phyloP scores from a whole-genome alignment of 2,329 filamentous ascomycete genomes.

The Apiospora pterosperma region DNA sequence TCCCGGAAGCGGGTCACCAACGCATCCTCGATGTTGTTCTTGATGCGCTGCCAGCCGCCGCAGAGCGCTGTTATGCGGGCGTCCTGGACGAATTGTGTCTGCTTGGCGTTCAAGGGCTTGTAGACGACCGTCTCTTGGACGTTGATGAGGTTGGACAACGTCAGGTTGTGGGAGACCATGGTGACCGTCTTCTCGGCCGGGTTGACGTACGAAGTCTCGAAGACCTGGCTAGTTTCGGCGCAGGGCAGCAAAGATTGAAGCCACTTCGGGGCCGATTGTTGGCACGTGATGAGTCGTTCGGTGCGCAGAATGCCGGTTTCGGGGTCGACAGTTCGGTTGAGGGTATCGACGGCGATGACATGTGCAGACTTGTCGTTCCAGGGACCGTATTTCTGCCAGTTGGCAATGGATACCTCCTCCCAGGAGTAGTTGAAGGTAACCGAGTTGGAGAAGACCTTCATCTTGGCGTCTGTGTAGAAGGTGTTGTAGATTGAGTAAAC shows the following conservation, averaged over 20 bases:
- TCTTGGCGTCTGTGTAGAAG: conserved; percentile 34
- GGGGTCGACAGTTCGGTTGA: conserved; percentile 63
- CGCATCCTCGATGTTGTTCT: conserved; percentile 92
- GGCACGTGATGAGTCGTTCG: conserved; percentile 61
- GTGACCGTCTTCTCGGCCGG: conserved; percentile 80
- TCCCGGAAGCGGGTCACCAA: conserved; percentile 86
- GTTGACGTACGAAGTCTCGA: conserved; percentile 95
- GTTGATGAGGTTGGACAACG: conserved; percentile 83
- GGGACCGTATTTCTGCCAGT: conserved; percentile 98
- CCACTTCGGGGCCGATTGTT: conserved; percentile 70
- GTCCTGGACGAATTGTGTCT: conserved; percentile 83
- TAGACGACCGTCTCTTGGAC: conserved; percentile 94
- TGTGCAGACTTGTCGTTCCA: conserved; percentile 99
- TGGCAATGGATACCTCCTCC: conserved; percentile 95
- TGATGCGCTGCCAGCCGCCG: conserved; percentile 95
- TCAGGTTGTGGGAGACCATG: conserved; percentile 95
- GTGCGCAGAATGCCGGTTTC: conserved; percentile 58
- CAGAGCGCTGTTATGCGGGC: conserved; percentile 92
- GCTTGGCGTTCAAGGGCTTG: conserved; percentile 53
- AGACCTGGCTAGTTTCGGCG: conserved; percentile 80
- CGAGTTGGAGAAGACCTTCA: conserved; percentile 93
- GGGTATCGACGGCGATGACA: conserved; percentile 90
- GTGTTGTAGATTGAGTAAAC: not conserved
- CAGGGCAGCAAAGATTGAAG: conserved; percentile 76
- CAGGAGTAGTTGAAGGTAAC: conserved; percentile 97